phyloP scores from a whole-genome alignment of 2,329 filamentous ascomycete genomes.

The Colletotrichum sp. region DNA sequence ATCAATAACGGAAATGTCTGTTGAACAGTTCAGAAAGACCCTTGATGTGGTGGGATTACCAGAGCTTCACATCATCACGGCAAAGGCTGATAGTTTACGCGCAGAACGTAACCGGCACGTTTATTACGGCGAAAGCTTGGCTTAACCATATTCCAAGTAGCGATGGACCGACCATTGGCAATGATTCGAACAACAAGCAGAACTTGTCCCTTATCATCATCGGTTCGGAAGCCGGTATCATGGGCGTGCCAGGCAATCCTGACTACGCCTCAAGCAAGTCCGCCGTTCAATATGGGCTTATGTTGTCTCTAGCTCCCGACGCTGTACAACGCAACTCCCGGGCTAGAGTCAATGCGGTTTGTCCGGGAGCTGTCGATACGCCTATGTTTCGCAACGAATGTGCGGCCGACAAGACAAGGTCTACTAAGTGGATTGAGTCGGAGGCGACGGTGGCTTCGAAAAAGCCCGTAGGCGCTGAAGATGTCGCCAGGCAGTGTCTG shows the following conservation, averaged over 20 bases:
- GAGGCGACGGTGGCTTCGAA: not conserved
- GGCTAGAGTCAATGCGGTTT: not conserved
- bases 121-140: accelerated
- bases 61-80: accelerated
- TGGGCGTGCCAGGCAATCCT: not conserved
- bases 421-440: not conserved
- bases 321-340: too few relatives aligned
- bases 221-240: not conserved
- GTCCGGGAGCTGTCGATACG: accelerated
- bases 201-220: accelerated
- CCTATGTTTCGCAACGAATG: not conserved
- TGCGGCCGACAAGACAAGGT: accelerated
- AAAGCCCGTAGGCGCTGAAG: accelerated
- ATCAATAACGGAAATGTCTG: not conserved
- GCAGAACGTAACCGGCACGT: accelerated
- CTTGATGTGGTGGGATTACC: not conserved
- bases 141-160: not conserved
- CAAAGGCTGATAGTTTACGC: accelerated
- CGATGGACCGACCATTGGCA: too few relatives aligned
- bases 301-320: not conserved
- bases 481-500: not conserved
- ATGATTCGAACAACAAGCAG: too few relatives aligned
- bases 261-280: not conserved
- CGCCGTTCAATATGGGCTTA: not conserved
- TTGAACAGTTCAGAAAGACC: not conserved